Evolutionary conservation across 2,329 filamentous ascomycete genomes (phyloP).

Genomic region (Penicillium occitanis): DNA sequence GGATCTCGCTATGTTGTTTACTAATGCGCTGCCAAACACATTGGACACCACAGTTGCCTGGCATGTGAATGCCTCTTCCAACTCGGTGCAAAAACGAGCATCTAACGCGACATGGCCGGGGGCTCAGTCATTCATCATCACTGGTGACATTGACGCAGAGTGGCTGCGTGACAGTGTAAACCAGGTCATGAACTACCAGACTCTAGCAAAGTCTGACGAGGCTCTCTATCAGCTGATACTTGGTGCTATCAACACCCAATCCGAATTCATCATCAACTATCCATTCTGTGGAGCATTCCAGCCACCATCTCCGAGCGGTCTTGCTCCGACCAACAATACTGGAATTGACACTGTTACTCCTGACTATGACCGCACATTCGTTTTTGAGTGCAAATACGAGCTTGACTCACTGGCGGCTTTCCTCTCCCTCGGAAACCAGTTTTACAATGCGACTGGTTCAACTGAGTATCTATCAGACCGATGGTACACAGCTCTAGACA

Average conservation of each 20-base stretch:
- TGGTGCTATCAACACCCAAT: slow-evolving; percentile 93
- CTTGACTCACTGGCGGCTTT: slow-evolving; percentile 94
- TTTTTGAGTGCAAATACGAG: slow-evolving; percentile 99
- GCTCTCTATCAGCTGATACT: slow-evolving; percentile 76
- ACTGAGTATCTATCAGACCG: slow-evolving; percentile 74
- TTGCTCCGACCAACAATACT: slow-evolving; percentile 71
- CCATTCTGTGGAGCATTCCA: slow-evolving; percentile 99
- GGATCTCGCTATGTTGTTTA: slow-evolving; percentile 87
- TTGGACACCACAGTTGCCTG: slow-evolving; percentile 88
- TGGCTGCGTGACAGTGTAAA: slow-evolving; percentile 93
- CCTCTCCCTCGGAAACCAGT: slow-evolving; percentile 80
- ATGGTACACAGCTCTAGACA: slow-evolving; percentile 77
- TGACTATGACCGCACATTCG: slow-evolving; percentile 74
- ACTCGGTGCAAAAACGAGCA: slow-evolving; percentile 31
- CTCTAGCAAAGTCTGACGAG: slow-evolving; percentile 76
- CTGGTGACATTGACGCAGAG: slow-evolving; percentile 87
- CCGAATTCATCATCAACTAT: slow-evolving; percentile 88
- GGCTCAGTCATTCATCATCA: slow-evolving; percentile 88
- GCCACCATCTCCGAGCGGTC: slow-evolving; percentile 78
- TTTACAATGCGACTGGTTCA: slow-evolving; percentile 75
- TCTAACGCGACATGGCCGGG: slow-evolving; percentile 70
- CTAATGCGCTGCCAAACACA: slow-evolving; percentile 91
- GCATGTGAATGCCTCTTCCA: slow-evolving; percentile 63
- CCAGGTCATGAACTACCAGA: slow-evolving; percentile 86
- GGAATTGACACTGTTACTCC: slow-evolving; percentile 85